Evolutionary conservation across 108 stramenopile species (phyloP), one percentile per base, ranked within the genome.

Genomic region (Fragilariopsis cylindrus): DNA sequence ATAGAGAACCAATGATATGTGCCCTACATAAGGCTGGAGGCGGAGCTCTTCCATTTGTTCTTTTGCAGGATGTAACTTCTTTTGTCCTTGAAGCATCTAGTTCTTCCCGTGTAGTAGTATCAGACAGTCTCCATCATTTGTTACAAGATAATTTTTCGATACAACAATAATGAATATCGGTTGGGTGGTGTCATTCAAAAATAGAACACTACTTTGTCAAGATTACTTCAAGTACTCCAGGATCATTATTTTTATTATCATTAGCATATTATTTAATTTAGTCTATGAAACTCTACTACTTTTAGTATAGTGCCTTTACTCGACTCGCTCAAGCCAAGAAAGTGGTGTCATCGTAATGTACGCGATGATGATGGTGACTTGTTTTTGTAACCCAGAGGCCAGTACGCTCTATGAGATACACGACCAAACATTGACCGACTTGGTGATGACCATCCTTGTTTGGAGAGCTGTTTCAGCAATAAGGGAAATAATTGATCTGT

Each of bases 361-460:
- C 15, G 58, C 39, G 58, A 30, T 41, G 58, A n/a, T 40, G 19
- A 21, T 4, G n/a, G n/a, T n/a, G 16, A 30, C 30, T 30, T 60
- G 9, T 11, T 18, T 21, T 60, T 30, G 58, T 40, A 40, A 7
- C n/a, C 11, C n/a, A 91, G 76, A 39, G 80, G 77, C 92, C 92
- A 93, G 12, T 85, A 85, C 16, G 89, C 87, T 46, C 92, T 65
- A 67, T 83, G 85, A 48, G 81, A 78, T 0, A 93, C 92, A 45
- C 90, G 76, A 60, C 92, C 92, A 56, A 93, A 85, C 89, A 93
- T 89, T 11, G 84, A 93, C 41, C 89, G 78, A 47, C 84, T 80
- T 1, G 89, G 86, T 19, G 87, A 80, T 12, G 80, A 71, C 92
- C 92, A 93, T 7, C 88, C 88, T 30, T 78, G 62, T 7, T 69